phyloP scores from a whole-genome alignment of 176 grass and related monocot species.

The Carex pumila region DNA sequence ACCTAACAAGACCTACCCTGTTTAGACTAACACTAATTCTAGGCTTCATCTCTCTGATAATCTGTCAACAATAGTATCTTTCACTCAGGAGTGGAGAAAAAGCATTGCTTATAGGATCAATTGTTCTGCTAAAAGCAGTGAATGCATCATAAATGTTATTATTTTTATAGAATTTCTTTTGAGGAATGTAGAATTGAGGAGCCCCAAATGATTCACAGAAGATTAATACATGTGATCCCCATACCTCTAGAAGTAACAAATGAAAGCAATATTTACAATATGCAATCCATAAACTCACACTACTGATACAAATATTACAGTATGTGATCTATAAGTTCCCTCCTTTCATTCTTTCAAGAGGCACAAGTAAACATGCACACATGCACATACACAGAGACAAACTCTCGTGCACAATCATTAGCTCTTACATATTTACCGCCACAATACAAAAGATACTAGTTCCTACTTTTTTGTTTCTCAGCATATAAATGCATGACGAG shows the following conservation, averaged over 20 bases:
- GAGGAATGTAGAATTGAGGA: not conserved
- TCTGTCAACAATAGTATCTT: not conserved
- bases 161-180: not conserved
- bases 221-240: not conserved
- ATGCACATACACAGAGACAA: not conserved
- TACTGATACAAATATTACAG: not conserved
- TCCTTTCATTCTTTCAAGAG: not conserved
- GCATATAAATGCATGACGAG: not conserved
- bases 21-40: not conserved
- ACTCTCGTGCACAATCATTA: not conserved
- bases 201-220: not conserved
- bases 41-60: not conserved
- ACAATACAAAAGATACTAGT: not conserved
- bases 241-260: not conserved
- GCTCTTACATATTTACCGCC: not conserved
- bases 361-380: not conserved
- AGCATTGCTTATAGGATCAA: not conserved
- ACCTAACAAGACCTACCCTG: not conserved
- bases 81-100: not conserved
- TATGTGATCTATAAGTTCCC: not conserved
- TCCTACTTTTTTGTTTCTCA: not conserved
- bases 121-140: not conserved
- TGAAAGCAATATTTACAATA: not conserved
- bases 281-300: not conserved
- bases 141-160: not conserved